Evolutionary conservation across 768 basidiomycete species (phyloP).

Genomic region (Lentinula lateritia): DNA sequence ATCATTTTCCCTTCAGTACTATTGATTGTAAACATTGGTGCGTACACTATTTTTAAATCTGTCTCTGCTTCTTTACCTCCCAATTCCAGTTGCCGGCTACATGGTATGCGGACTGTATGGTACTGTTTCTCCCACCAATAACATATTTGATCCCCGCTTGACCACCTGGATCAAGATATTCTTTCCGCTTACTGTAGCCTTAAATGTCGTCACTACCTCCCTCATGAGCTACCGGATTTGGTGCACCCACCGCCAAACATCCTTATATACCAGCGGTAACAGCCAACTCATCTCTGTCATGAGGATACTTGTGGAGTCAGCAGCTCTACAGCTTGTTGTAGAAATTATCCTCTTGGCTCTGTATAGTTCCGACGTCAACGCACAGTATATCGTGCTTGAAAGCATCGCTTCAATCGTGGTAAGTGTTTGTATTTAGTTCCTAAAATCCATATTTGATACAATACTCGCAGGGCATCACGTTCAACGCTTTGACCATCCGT

Average conservation of each 20-base stretch:
- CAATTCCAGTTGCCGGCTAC: conserved; percentile 11
- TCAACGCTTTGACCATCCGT: conserved; percentile 10
- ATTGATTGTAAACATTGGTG: conserved; percentile 11
- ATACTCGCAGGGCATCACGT: conserved; percentile 10
- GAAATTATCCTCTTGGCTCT: conserved; percentile 14
- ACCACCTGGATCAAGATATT: conserved; percentile 14
- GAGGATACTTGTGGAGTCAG: conserved; percentile 14
- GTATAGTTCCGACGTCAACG: conserved; percentile 12
- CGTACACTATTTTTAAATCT: not conserved
- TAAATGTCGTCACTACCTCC: conserved; percentile 16
- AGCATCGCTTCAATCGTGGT: conserved; percentile 12
- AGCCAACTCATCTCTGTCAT: conserved; percentile 10
- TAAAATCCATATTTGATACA: not conserved
- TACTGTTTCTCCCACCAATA: conserved; percentile 6
- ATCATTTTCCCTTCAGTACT: conserved; percentile 12
- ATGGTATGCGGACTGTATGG: conserved; percentile 12
- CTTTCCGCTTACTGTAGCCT: conserved; percentile 13
- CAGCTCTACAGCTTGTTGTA: conserved; percentile 13
- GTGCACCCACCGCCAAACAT: conserved; percentile 7
- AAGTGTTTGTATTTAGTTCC: not conserved
- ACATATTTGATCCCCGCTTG: conserved; percentile 12
- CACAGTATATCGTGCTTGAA: conserved; percentile 15
- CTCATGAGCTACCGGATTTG: conserved; percentile 18
- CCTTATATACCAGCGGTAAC: conserved; percentile 6
- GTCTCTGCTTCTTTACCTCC: not conserved